A percentile compares a stretch with the other conserved stretches of the same genome.
These are phyloP conservation scores for Tricharina praecox DNA, from an alignment of 495 filamentous ascomycete species.

Conservation along the genomic window DNA sequence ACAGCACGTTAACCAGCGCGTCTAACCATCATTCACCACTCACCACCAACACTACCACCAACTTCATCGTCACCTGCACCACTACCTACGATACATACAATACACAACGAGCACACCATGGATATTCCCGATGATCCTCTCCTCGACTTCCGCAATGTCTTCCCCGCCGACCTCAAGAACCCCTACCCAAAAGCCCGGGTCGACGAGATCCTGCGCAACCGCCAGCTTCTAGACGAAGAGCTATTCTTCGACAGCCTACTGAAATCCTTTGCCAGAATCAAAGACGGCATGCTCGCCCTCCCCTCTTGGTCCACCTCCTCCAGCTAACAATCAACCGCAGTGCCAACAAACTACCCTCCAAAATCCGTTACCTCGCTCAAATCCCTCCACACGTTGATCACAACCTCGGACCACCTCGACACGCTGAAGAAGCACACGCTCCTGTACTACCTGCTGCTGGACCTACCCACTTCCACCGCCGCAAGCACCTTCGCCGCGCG, in stretches of 20 bases:
- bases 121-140: slow-evolving; percentile 11
- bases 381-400: slow-evolving; percentile 12
- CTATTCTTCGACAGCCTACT: slow-evolving; percentile 23
- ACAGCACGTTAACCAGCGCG: too few relatives aligned
- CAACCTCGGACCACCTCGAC: slow-evolving; percentile 17
- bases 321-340: neutral
- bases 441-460: slow-evolving; percentile 23
- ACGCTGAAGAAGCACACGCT: slow-evolving; percentile 21
- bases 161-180: slow-evolving; percentile 22
- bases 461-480: slow-evolving; percentile 15
- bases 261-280: slow-evolving; percentile 16
- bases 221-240: slow-evolving; percentile 10
- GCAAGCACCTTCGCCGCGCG: slow-evolving; percentile 6
- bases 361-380: slow-evolving; percentile 17
- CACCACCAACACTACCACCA: too few relatives aligned
- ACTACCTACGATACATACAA: too few relatives aligned
- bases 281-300: slow-evolving; percentile 14
- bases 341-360: slow-evolving; percentile 15
- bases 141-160: slow-evolving; percentile 12
- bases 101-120: slow-evolving; percentile 6
- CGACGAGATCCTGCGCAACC: slow-evolving; percentile 12
- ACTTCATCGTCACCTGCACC: too few relatives aligned
- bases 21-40: too few relatives aligned
- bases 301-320: neutral
- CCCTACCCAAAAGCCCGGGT: slow-evolving; percentile 17